Conservation (phyloP, 805 yeast genomes). For the Scheffersomyces lignosus region DNA sequence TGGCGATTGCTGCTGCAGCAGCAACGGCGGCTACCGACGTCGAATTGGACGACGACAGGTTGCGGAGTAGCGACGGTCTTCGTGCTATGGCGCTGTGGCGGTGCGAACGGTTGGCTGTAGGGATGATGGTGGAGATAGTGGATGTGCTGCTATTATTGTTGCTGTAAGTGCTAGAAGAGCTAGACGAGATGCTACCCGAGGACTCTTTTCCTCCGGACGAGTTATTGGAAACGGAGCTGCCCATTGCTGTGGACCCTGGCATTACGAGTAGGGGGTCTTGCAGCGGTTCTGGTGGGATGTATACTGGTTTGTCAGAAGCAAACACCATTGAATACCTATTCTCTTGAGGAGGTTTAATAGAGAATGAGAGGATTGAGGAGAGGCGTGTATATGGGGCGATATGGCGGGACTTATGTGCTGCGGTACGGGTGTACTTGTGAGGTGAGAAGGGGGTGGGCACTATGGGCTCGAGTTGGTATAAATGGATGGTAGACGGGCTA, state of each 20-base stretch:
- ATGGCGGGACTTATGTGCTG: too few species aligned
- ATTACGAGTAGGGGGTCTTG: slow-evolving; percentile 1
- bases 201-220: not conserved
- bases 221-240: not conserved
- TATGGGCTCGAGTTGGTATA: too few species aligned
- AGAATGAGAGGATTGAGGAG: too few species aligned
- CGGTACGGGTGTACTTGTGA: too few species aligned
- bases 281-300: not conserved
- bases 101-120: not conserved
- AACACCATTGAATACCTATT: too few species aligned
- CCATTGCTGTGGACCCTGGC: not conserved
- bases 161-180: not conserved
- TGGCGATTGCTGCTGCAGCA: too few species aligned
- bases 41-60: slow-evolving; percentile 1
- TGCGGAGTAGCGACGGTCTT: slow-evolving; percentile 6
- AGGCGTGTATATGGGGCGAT: too few species aligned
- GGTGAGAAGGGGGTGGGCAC: too few species aligned
- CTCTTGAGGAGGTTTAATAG: too few species aligned
- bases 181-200: not conserved
- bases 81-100: slow-evolving; percentile 3
- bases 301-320: not conserved
- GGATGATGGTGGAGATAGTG: slow-evolving; percentile 1
- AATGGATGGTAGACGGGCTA: too few species aligned
- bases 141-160: not conserved
- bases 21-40: slow-evolving; percentile 1